phyloP scores from a whole-genome alignment of 192 early-diverging fungal genomes.

The Backusella westeae region DNA sequence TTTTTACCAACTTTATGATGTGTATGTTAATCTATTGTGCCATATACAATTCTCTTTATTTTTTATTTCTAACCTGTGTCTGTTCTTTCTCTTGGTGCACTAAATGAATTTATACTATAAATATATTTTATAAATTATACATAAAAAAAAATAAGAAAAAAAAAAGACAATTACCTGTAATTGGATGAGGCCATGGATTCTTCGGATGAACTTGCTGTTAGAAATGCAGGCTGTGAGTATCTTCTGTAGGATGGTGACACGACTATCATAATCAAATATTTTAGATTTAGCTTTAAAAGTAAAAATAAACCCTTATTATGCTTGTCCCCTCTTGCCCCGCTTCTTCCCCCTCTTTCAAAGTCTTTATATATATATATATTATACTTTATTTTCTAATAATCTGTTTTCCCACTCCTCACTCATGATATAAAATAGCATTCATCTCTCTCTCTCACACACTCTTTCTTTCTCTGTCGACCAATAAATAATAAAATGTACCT shows the following conservation, averaged over 20 bases:
- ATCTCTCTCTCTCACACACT: not conserved
- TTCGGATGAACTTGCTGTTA: conserved; percentile 1
- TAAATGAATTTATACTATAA: not conserved
- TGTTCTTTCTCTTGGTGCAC: not conserved
- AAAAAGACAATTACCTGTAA: not conserved
- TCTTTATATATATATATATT: not conserved
- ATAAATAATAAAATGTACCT: not conserved
- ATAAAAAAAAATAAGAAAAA: not conserved
- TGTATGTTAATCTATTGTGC: not conserved
- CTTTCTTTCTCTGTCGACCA: not conserved
- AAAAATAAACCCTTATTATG: not conserved
- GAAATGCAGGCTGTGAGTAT: not conserved
- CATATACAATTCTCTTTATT: not conserved
- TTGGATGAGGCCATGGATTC: conserved; percentile 1
- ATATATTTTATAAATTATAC: not conserved
- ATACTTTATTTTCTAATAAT: not conserved
- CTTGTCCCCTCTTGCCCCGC: not conserved
- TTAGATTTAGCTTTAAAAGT: not conserved
- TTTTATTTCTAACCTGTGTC: not conserved
- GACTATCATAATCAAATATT: not conserved
- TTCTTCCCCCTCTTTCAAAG: not conserved
- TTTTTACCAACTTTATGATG: conserved; percentile 8
- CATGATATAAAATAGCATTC: not conserved
- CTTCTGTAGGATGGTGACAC: not conserved
- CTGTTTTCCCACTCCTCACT: not conserved